Conservation (phyloP, 495 filamentous ascomycete genomes). For the Aspergillus nidulans region DNA sequence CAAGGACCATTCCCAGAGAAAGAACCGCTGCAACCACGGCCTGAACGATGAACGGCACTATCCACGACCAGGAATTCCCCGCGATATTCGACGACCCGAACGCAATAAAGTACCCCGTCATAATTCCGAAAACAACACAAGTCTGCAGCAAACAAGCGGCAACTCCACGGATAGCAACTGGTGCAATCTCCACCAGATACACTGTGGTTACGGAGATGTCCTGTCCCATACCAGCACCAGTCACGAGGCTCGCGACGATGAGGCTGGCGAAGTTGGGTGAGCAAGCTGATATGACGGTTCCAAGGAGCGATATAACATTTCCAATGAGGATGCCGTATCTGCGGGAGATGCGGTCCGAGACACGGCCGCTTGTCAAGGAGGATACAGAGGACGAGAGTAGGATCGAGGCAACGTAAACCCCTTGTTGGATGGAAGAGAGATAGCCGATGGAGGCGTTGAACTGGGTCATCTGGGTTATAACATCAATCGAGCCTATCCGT, state of each 20-base stretch:
- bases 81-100: slow-evolving; percentile 9
- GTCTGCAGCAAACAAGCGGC: slow-evolving; percentile 9
- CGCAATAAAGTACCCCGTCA: slow-evolving; percentile 9
- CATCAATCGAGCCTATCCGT: slow-evolving; percentile 13
- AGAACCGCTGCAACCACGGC: neutral
- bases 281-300: slow-evolving; percentile 2
- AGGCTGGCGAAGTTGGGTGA: slow-evolving; percentile 12
- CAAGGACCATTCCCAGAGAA: slow-evolving; percentile 3
- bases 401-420: slow-evolving; percentile 10
- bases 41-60: slow-evolving; percentile 9
- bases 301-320: slow-evolving; percentile 2
- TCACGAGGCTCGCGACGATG: slow-evolving; percentile 11
- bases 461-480: slow-evolving; percentile 12
- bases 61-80: neutral
- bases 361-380: slow-evolving; percentile 6
- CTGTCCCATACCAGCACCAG: slow-evolving; percentile 12
- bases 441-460: slow-evolving; percentile 6
- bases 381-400: slow-evolving; percentile 12
- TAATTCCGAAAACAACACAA: slow-evolving; percentile 9
- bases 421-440: slow-evolving; percentile 10
- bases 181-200: slow-evolving; percentile 12
- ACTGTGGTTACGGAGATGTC: slow-evolving; percentile 15
- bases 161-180: slow-evolving; percentile 6
- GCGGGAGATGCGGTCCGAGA: slow-evolving; percentile 15
- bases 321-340: slow-evolving; percentile 13